Evolutionary conservation across 352 stramenopile species (phyloP), one percentile per base, ranked within the genome.

Genomic region (Phytophthora parvispora): DNA sequence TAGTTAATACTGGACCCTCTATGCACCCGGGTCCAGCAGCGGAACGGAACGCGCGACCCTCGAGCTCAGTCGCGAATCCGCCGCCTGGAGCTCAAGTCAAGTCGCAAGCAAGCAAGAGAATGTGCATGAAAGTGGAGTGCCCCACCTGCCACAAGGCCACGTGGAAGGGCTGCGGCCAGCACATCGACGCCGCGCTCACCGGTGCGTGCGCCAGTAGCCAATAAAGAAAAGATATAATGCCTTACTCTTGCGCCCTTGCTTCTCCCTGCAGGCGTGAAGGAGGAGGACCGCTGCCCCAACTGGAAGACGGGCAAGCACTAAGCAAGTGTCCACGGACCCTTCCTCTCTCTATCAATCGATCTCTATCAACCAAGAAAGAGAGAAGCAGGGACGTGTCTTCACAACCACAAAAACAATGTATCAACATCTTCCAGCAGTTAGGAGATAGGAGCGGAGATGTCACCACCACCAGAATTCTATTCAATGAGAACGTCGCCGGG

Each of bases 41-140:
- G 50, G 52, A 58, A 65, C 16, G 2, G 5, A 8, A 31, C 24
- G 16, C 28, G 3, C 16, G 31, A 10, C 2, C 40, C 38, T 6
- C 3, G 15, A 18, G 32, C 40, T 63, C 64, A 77, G 52, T 73
- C 47, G 38, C 7, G 8, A 77, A 72, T 51, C 47, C 28, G 40
- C 49, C 62, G 28, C 27, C 32, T 59, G 32, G 2, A 71, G 48
- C 51, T 15, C 42, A 67, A 76, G 52, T 20, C 32, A 6, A n/a
- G n/a, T n/a, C n/a, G n/a, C n/a, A n/a, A n/a, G n/a, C n/a, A n/a
- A n/a, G n/a, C n/a, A n/a, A n/a, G n/a, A 12, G 22, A 18, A 90
- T 90, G 81, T 90, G 81, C 74, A 70, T 80, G 61, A 88, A 90
- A 63, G 60, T 84, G 25, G 79, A 90, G 58, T 90, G 81, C 68